phyloP scores from a whole-genome alignment of 345 rosid genomes.

The Kernera saxatilis region DNA sequence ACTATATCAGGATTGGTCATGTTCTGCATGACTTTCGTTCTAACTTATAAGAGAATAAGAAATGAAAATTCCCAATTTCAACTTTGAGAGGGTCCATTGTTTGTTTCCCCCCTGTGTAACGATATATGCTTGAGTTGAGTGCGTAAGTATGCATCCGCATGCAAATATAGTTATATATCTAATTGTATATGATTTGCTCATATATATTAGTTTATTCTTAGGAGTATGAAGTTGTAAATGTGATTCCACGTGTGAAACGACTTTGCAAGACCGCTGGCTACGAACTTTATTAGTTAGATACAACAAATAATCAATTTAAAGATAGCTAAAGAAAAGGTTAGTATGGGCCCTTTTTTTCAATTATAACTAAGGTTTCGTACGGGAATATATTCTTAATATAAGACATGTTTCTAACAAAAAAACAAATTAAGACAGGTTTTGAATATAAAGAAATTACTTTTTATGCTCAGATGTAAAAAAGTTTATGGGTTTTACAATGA shows the following conservation, averaged over 20 bases:
- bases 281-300: conserved; percentile 25
- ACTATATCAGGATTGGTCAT: conserved; percentile 14
- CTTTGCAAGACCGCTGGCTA: conserved; percentile 15
- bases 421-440: neutral
- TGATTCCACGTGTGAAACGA: conserved; percentile 30
- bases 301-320: conserved; percentile 8
- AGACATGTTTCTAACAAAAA: neutral
- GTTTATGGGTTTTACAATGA: neutral
- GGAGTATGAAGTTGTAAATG: neutral
- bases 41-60: neutral
- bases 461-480: neutral
- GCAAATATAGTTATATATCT: neutral
- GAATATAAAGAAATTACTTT: neutral
- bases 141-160: conserved; percentile 11
- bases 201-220: neutral
- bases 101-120: neutral
- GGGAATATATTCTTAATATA: neutral
- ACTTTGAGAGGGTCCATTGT: neutral
- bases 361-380: neutral
- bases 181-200: neutral
- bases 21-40: conserved; percentile 17
- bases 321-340: neutral
- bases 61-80: neutral
- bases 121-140: neutral
- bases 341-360: neutral